Base-by-base conservation (phyloP, 225 moss, liverwort and hornwort genomes). In the Marchantia polymorpha region DNA sequence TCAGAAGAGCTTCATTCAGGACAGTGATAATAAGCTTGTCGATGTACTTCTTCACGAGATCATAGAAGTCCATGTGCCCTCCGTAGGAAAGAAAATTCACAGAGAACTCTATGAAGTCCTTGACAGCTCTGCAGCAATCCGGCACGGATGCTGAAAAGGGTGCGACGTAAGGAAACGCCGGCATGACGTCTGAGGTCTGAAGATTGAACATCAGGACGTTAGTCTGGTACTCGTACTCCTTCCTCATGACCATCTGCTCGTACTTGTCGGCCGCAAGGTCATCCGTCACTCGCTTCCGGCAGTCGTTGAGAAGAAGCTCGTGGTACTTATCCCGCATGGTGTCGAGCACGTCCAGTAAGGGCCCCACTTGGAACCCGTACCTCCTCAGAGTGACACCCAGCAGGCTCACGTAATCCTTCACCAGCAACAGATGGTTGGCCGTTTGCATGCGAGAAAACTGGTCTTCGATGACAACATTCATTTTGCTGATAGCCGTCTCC, bases 221-320 rank as follows among this genome's bases (percentile, higher is more conserved):
- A 90, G 91, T 99, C 81, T 89, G 86, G 83, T 95, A 99, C 82
- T 94, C 97, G 56, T 99, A 93, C 83, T 99, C 97, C 86, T 91
- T 99, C 54, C 93, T 85, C 97, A 99, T 93, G 84, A 94, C 89
- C 97, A 97, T 97, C 86, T 92, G 92, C 76, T 94, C 97, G 68
- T 91, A 97, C 85, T 97, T 97, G 83, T 97, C 97, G 77, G 94
- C 94, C 31, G 93, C 94, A 66, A 97, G 90, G 60, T 93, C 93
- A 77, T 97, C 97, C 69, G 91, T 94, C 49, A 97, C 91, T 54
- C 90, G 91, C 49, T 84, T 82, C 29, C 94, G 90, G 78, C 92
- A 93, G 74, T 97, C 97, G 72, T 91, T 93, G 72, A 97, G 76
- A 53, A 97, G 93, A 76, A 97, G 92, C 81, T 97, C 97, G 61